phyloP scores from a whole-genome alignment of 2,329 filamentous ascomycete genomes.

The Diaporthe destruens region DNA sequence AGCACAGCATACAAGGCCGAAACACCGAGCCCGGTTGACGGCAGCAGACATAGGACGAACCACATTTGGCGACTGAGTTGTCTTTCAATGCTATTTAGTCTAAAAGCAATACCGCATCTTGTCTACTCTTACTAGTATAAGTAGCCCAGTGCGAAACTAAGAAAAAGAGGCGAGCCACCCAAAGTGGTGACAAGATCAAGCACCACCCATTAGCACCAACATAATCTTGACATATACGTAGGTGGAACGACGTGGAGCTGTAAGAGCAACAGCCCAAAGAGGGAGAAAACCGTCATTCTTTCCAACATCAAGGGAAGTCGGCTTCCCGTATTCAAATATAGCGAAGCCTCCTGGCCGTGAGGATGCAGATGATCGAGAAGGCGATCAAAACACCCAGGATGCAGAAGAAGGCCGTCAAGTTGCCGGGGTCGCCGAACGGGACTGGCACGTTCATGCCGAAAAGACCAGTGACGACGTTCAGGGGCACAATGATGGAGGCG shows the following conservation, averaged over 20 bases:
- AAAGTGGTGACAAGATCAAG: constrained; percentile 30
- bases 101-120: constrained; percentile 16
- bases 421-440: constrained; percentile 69
- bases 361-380: constrained; percentile 62
- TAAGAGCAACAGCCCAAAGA: background rate
- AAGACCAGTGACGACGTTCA: constrained; percentile 90
- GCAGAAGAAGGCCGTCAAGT: constrained; percentile 67
- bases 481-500: constrained; percentile 93
- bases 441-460: constrained; percentile 91
- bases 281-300: background rate
- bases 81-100: background rate
- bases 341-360: constrained; percentile 58
- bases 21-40: background rate
- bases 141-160: constrained; percentile 19
- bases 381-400: constrained; percentile 65
- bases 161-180: constrained; percentile 2
- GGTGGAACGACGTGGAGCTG: background rate
- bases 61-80: background rate
- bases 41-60: background rate
- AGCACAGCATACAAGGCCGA: background rate
- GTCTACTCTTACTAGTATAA: constrained; percentile 31
- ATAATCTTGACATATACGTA: background rate
- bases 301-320: constrained; percentile 1
- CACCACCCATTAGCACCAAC: constrained; percentile 20
- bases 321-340: constrained; percentile 56